Evolutionary conservation across 1,284 basidiomycete genomes (phyloP), one percentile per base, ranked within the genome.

Genomic region (Ganoderma lingzhi): DNA sequence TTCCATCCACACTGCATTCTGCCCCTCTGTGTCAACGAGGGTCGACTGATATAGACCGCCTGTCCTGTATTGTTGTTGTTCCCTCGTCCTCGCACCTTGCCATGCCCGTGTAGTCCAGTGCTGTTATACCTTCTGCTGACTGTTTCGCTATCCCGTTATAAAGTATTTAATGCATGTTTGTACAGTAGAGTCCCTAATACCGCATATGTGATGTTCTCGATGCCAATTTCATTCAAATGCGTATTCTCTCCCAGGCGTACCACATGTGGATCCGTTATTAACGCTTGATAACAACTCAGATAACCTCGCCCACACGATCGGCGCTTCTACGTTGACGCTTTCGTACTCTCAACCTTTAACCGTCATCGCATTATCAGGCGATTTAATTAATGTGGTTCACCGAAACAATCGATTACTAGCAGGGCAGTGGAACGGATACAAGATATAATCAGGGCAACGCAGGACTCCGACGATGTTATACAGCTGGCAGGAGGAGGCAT

Each of bases 141-240:
- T 30, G n/a, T 44, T 41, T 12, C 9, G 41, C 23, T 39, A 28
- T 30, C 39, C 44, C 28, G 17, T 37, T 68, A 68, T 68, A 68
- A 58, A 45, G 32, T 68, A 68, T 68, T 62, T 64, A 64, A 55
- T 44, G 8, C 58, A 8, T 39, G 15, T 35, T 62, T 68, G 66
- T 67, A 67, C 14, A 19, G 19, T 56, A 66, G 61, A 63, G 30
- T 45, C 35, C 4, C 14, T 60, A 53, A 67, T 66, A 6, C 28
- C 23, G 12, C 30, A 53, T 30, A 35, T 3, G 30, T 30, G 51
- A 23, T n/a, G 45, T n/a, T 48, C 45, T 48, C 45, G 45, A 48
- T 28, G 15, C 3, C n/a, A 12, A 6, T 28, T 12, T 19, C 48
- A 51, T 51, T 51, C 19, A 23, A 14, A 28, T 51, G 10, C 4